Conservation (phyloP, 345 rosid species). For the Eucalyptus regnans region DNA sequence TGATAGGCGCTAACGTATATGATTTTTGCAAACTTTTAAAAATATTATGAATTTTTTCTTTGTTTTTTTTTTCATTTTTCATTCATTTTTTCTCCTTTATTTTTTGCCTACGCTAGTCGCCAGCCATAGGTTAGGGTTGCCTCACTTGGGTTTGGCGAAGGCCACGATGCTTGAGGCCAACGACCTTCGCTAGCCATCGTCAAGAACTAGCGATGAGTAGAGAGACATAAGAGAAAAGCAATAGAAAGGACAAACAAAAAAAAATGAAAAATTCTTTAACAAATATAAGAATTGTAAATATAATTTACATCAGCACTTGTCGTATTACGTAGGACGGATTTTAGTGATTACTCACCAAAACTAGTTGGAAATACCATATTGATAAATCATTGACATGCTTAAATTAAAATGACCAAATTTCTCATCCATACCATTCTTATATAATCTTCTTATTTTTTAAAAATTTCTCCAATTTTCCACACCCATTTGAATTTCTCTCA, state of each 20-base stretch:
- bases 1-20: accelerated
- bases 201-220: background rate
- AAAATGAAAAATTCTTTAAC: background rate
- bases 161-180: background rate
- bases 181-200: background rate
- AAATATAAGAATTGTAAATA: background rate
- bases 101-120: accelerated
- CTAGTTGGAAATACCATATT: accelerated
- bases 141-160: background rate
- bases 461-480: background rate
- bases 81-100: too few species aligned
- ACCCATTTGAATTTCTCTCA: background rate
- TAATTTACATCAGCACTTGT: accelerated
- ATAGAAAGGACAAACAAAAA: background rate
- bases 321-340: accelerated
- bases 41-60: background rate
- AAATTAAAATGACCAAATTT: background rate
- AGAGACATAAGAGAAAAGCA: background rate
- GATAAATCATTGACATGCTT: background rate
- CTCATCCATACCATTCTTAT: background rate
- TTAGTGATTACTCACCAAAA: accelerated
- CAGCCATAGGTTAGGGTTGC: background rate
- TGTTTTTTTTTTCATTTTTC: background rate
- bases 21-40: background rate
- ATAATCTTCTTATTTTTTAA: background rate